These are phyloP conservation scores for Pseudopyricularia javanii DNA, from an alignment of 2,329 filamentous ascomycete genomes.

Conservation along the genomic window DNA sequence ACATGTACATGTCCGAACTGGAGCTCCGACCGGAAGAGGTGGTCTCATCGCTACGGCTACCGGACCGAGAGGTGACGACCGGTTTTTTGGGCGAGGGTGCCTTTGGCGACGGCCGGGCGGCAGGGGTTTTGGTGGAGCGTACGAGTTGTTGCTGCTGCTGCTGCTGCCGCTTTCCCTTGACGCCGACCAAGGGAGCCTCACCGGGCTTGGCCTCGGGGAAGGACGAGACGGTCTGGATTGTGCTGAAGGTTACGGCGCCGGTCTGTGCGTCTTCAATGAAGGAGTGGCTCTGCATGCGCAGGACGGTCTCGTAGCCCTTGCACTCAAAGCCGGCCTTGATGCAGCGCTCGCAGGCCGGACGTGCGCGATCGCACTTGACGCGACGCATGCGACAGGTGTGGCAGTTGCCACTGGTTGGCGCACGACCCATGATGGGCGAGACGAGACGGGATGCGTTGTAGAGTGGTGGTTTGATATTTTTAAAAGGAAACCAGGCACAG, in stretches of 20 bases:
- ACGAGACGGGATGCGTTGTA: background rate
- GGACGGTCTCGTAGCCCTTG: slow-evolving; percentile 13
- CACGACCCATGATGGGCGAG: slow-evolving; percentile 12
- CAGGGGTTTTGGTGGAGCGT: background rate
- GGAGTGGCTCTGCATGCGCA: slow-evolving; percentile 14
- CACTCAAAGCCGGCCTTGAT: slow-evolving; percentile 11
- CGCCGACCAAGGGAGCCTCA: background rate
- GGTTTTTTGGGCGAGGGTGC: background rate
- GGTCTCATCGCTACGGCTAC: background rate
- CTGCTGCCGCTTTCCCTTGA: slow-evolving; percentile 1
- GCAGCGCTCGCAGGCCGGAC: slow-evolving; percentile 12
- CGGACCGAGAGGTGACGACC: background rate
- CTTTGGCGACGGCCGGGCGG: background rate
- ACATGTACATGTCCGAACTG: background rate
- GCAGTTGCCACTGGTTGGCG: slow-evolving; percentile 15
- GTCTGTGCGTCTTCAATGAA: slow-evolving; percentile 11
- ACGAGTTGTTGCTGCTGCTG: background rate
- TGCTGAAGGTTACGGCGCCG: slow-evolving; percentile 10
- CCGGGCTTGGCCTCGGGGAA: slow-evolving; percentile 4
- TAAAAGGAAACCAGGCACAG: no score
- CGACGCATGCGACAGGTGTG: slow-evolving; percentile 15
- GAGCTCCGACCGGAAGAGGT: background rate
- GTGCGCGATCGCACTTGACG: slow-evolving; percentile 14
- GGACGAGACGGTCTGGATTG: slow-evolving; percentile 10
- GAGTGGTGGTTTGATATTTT: background rate